Conservation (phyloP, 331 rosid genomes). For the Dryas integrifolia region DNA sequence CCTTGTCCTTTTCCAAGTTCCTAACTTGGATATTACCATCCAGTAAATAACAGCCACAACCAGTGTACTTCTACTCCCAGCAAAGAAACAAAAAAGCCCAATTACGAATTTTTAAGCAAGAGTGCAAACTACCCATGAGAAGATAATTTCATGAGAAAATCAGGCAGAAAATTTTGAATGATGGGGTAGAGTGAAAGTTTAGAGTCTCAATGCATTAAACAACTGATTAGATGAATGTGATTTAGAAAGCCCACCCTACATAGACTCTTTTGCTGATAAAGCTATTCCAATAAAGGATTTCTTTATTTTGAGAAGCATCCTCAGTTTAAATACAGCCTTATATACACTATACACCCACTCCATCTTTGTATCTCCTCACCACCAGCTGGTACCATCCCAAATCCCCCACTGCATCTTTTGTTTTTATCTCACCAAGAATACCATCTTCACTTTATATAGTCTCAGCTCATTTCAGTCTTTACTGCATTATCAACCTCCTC, state of each 20-base stretch:
- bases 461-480: constrained; percentile 15
- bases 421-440: constrained; percentile 26
- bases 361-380: constrained; percentile 15
- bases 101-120: neutral
- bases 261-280: neutral
- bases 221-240: constrained; percentile 42
- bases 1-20: constrained; percentile 12
- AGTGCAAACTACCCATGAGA: constrained; percentile 5
- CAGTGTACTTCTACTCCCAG: neutral
- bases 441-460: constrained; percentile 42
- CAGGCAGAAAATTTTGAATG: constrained; percentile 16
- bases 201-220: constrained; percentile 32
- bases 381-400: constrained; percentile 34
- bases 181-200: constrained; percentile 57
- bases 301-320: constrained; percentile 9
- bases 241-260: constrained; percentile 42
- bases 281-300: constrained; percentile 17
- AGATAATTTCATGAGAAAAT: constrained; percentile 31
- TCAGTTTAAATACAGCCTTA: constrained; percentile 1
- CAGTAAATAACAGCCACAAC: neutral
- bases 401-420: neutral
- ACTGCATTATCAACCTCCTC: constrained; percentile 33
- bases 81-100: neutral
- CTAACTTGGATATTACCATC: neutral
- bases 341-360: neutral